These are phyloP conservation scores for Chaetomiaceae sp. DNA, from an alignment of 2,329 filamentous ascomycete species.

Conservation along the genomic window DNA sequence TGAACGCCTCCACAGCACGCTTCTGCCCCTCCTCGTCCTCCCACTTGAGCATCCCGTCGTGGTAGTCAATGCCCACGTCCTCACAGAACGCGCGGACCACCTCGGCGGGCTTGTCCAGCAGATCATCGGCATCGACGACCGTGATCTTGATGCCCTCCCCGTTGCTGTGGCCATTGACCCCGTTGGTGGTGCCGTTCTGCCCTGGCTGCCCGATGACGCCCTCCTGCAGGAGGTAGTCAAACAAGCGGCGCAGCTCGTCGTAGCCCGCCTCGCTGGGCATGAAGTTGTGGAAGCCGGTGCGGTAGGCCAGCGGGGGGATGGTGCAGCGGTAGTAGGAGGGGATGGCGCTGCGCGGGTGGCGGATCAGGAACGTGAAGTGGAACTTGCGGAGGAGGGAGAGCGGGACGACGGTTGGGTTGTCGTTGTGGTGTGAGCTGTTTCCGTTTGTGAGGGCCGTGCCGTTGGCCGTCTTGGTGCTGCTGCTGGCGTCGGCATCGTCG, in stretches of 20 bases:
- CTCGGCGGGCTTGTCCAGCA: slow-evolving; percentile 76
- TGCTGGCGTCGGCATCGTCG: slow-evolving; percentile 22
- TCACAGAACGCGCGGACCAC: slow-evolving; percentile 77
- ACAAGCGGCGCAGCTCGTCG: slow-evolving; percentile 76
- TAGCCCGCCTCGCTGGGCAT: slow-evolving; percentile 88
- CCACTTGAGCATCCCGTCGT: slow-evolving; percentile 78
- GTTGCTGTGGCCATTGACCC: neutral
- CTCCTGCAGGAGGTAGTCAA: slow-evolving; percentile 73
- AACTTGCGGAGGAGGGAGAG: slow-evolving; percentile 69
- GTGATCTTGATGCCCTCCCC: slow-evolving; percentile 60
- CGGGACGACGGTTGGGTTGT: slow-evolving; percentile 85
- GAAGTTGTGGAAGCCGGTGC: slow-evolving; percentile 85
- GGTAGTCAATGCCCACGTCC: slow-evolving; percentile 73
- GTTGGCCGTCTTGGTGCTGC: slow-evolving; percentile 28
- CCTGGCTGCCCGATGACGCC: slow-evolving; percentile 61
- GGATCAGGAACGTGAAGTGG: slow-evolving; percentile 95
- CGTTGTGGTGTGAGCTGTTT: slow-evolving; percentile 20
- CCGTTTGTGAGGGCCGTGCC: slow-evolving; percentile 25
- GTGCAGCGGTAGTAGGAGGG: slow-evolving; percentile 95
- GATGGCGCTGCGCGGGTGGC: slow-evolving; percentile 85
- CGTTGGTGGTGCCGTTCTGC: neutral
- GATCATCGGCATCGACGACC: slow-evolving; percentile 88
- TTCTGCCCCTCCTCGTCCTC: slow-evolving; percentile 70
- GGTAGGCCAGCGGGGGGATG: slow-evolving; percentile 73
- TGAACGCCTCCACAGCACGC: slow-evolving; percentile 70